Evolutionary conservation across 495 filamentous ascomycete genomes (phyloP).

Genomic region (Mytilinidion resinicola): DNA sequence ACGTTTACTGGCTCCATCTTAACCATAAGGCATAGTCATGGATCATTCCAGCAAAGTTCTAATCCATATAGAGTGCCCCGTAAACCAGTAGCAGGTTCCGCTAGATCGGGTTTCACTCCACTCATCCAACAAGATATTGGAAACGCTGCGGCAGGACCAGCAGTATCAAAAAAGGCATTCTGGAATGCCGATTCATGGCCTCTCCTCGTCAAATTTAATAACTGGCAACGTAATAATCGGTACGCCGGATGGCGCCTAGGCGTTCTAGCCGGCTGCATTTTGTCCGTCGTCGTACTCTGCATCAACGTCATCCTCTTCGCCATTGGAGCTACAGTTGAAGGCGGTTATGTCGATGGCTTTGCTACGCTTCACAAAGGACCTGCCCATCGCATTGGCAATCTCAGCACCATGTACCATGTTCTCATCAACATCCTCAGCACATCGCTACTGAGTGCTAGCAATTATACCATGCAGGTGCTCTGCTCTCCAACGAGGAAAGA

Average conservation of each 20-base stretch:
- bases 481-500: not conserved
- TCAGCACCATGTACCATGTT: not conserved
- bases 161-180: too few species aligned
- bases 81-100: too few species aligned
- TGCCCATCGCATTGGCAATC: not conserved
- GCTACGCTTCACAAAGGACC: not conserved
- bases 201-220: not conserved
- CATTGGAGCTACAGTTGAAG: not conserved
- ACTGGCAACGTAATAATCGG: not conserved
- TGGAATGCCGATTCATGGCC: not conserved
- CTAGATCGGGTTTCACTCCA: too few species aligned
- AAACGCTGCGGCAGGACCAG: too few species aligned
- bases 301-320: not conserved
- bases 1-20: too few species aligned
- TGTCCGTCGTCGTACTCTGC: not conserved
- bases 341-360: not conserved
- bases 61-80: too few species aligned
- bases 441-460: slow-evolving; percentile 1
- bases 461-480: slow-evolving; percentile 7
- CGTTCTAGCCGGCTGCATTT: not conserved
- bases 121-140: too few species aligned
- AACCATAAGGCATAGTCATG: too few species aligned
- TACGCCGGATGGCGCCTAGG: not conserved
- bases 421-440: slow-evolving; percentile 4
- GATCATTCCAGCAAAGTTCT: too few species aligned